Evolutionary conservation across 75 land plant genomes (phyloP).

Genomic region (Chamaecyparis obtusa): DNA sequence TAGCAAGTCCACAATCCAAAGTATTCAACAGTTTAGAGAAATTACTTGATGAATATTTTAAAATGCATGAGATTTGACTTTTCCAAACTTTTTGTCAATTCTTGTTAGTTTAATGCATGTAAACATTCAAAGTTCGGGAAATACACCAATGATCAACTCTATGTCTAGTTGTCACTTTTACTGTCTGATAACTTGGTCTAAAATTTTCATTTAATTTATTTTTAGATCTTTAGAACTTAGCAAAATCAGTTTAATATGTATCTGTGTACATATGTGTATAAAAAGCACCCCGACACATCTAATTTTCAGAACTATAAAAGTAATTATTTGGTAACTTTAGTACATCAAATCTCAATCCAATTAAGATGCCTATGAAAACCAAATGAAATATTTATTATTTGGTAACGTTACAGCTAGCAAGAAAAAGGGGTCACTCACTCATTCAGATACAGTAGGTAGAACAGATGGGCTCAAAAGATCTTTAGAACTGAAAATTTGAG

Average conservation of each 20-base stretch:
- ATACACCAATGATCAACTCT: neutral
- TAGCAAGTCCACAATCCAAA: neutral
- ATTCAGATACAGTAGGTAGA: too few relatives aligned
- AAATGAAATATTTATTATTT: too few relatives aligned
- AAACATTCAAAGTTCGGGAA: too few relatives aligned
- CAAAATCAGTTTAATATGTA: too few relatives aligned
- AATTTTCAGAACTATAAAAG: neutral
- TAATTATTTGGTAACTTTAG: too few relatives aligned
- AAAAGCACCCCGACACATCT: neutral
- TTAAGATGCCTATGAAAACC: neutral
- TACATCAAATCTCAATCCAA: neutral
- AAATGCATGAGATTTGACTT: too few relatives aligned
- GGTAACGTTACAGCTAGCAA: too few relatives aligned
- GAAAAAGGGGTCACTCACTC: too few relatives aligned
- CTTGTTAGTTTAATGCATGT: too few relatives aligned
- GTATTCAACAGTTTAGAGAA: neutral
- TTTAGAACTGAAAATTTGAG: neutral
- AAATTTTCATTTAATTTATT: neutral
- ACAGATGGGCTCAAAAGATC: neutral
- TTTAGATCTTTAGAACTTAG: neutral
- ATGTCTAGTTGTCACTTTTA: neutral
- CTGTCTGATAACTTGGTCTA: neutral
- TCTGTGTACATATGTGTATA: too few relatives aligned
- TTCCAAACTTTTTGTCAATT: too few relatives aligned
- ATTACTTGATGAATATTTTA: too few relatives aligned